These are phyloP conservation scores for Leucogyrophana mollusca DNA, from an alignment of 768 basidiomycete species.

Conservation along the genomic window DNA sequence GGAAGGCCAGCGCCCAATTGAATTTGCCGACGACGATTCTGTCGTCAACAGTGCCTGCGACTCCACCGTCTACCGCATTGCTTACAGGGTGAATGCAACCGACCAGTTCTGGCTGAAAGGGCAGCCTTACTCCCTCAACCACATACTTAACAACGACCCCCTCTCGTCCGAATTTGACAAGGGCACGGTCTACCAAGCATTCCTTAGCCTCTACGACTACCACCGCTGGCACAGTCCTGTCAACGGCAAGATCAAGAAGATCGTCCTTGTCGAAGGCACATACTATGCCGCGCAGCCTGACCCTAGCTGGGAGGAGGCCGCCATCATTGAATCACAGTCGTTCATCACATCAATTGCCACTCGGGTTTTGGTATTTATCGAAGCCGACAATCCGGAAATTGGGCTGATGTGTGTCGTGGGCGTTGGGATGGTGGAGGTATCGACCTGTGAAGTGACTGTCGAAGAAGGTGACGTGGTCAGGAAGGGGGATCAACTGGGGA, in stretches of 20 bases:
- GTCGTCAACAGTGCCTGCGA: slow-evolving; percentile 55
- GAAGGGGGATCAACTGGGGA: slow-evolving; percentile 58
- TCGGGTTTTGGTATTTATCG: slow-evolving; percentile 54
- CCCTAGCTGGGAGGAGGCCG: slow-evolving; percentile 10
- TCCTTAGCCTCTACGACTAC: slow-evolving; percentile 53
- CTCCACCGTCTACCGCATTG: slow-evolving; percentile 45
- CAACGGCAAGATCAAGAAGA: slow-evolving; percentile 39
- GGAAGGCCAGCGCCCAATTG: slow-evolving; percentile 39
- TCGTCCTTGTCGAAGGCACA: slow-evolving; percentile 46
- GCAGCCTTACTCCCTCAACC: slow-evolving; percentile 55
- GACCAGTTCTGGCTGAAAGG: slow-evolving; percentile 64
- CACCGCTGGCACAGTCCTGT: slow-evolving; percentile 68
- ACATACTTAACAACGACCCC: slow-evolving; percentile 50
- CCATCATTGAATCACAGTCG: slow-evolving; percentile 30
- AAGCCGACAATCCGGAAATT: slow-evolving; percentile 48
- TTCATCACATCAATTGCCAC: slow-evolving; percentile 47
- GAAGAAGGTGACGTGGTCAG: slow-evolving; percentile 40
- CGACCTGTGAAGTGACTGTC: slow-evolving; percentile 54
- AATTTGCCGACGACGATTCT: slow-evolving; percentile 18
- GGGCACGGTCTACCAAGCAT: slow-evolving; percentile 55
- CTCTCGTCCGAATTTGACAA: slow-evolving; percentile 43
- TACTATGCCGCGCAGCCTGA: slow-evolving; percentile 43
- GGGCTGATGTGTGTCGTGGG: slow-evolving; percentile 58
- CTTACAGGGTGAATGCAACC: slow-evolving; percentile 33
- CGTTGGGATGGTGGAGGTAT: slow-evolving; percentile 63